Percentiles rank a stretch among this genome's conserved stretches.
Conservation (phyloP, 1,139 yeast genomes). For the Blastobotrys aristatus region DNA sequence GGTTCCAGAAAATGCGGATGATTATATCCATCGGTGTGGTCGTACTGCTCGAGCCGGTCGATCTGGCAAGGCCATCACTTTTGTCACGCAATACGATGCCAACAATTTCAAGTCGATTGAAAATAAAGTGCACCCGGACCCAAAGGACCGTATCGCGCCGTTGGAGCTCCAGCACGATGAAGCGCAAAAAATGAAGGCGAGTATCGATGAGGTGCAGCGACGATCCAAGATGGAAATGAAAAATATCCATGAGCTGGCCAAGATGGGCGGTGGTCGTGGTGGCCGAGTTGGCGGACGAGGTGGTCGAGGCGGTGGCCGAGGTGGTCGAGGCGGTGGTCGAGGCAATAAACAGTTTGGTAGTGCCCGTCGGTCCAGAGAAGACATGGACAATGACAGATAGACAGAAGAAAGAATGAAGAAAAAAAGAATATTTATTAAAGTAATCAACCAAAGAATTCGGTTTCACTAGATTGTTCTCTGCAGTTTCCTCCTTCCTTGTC, state of each 20-base stretch:
- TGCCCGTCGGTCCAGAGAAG: no score
- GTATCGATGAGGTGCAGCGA: constrained; percentile 88
- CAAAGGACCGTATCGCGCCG: constrained; percentile 58
- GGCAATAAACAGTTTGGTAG: no score
- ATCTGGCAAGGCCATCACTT: constrained; percentile 84
- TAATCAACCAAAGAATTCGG: neutral
- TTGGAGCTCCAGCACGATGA: constrained; percentile 77
- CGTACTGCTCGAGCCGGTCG: constrained; percentile 98
- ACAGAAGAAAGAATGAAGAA: no score
- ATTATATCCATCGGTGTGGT: constrained; percentile 95
- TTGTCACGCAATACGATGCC: constrained; percentile 92
- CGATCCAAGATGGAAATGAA: constrained; percentile 57
- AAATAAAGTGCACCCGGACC: constrained; percentile 51
- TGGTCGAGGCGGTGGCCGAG: neutral
- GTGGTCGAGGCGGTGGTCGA: neutral
- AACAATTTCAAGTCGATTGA: constrained; percentile 86
- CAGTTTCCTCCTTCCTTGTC: neutral
- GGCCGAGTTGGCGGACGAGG: neutral
- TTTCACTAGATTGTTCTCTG: no score
- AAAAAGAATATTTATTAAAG: no score
- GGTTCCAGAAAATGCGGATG: constrained; percentile 97
- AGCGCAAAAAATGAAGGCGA: constrained; percentile 71
- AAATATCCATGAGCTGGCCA: constrained; percentile 25
- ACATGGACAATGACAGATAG: no score
- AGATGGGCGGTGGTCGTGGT: neutral